Conservation (phyloP, 352 stramenopile species). For the Globisporangium parvum region DNA sequence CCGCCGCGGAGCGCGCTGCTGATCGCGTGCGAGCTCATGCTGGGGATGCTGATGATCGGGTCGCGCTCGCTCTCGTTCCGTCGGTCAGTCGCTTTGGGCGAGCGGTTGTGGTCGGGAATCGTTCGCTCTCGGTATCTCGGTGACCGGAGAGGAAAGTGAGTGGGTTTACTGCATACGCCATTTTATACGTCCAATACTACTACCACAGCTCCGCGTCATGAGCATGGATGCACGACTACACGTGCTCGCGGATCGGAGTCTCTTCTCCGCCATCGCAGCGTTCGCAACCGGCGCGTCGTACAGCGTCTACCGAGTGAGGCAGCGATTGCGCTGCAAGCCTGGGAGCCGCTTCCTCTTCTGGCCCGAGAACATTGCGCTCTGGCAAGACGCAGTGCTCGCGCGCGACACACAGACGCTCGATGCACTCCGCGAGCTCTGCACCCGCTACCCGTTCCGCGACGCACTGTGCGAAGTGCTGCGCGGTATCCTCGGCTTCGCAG, state of each 20-base stretch:
- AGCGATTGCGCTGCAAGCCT: not conserved
- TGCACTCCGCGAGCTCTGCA: not conserved
- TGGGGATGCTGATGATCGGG: not conserved
- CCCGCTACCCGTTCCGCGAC: not conserved
- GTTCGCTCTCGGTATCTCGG: too few relatives aligned
- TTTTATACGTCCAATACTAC: too few relatives aligned
- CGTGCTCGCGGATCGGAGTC: not conserved
- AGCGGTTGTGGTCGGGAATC: too few relatives aligned
- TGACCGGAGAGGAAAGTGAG: too few relatives aligned
- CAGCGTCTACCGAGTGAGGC: not conserved
- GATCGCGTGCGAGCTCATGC: slow-evolving; percentile 62
- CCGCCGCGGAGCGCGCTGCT: slow-evolving; percentile 55
- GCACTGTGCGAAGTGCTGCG: not conserved
- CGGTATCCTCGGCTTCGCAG: not conserved
- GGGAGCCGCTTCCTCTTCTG: not conserved
- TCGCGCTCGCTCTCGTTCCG: too few relatives aligned
- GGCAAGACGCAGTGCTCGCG: not conserved
- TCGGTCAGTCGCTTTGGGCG: too few relatives aligned
- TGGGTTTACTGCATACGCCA: too few relatives aligned
- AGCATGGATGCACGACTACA: not conserved
- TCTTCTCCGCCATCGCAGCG: not conserved
- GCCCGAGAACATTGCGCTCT: not conserved
- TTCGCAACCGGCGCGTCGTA: not conserved
- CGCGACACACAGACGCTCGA: not conserved
- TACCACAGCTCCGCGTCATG: too few relatives aligned